Base-by-base conservation (phyloP, 1,139 yeast genomes). In the Hyphopichia khmerensis region DNA sequence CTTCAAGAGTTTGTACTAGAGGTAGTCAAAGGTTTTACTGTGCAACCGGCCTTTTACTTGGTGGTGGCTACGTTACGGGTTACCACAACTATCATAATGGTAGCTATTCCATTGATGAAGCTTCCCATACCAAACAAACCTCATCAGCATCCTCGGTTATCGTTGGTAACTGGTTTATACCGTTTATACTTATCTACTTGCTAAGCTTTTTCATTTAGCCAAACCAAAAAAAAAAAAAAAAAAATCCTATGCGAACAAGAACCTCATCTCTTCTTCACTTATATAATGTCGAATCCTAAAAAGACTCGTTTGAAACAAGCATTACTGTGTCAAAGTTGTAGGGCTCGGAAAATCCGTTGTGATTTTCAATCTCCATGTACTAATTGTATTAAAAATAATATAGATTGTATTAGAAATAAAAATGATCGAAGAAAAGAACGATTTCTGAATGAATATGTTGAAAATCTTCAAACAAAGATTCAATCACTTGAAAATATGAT, bases 361-460 rank as follows among this genome's bases (percentile, higher is more conserved):
- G 72, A 76, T 51, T 62, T 69, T 41, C 69, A 67, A 10, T 59
- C 56, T 39, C 85, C 85, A 0, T 80, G 86, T 50, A 60, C 69
- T 19, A 69, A 69, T 39, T 80, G 86, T 55, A 55, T 57, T 19
- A 69, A 68, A 44, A 62, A 71, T 5, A 65, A 67, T 3, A 63
- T 71, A 13, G 77, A 72, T 38, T 80, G 86, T 55, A 64, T 77
- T 26, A 70, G 71, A 35, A 69, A 74, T 14, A 67, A 69, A 7
- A 66, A 67, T 43, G 86, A 80, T 53, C 62, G 74, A 64, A 60
- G 86, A 38, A 79, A 77, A 51, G 75, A 71, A 46, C 60, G 84
- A 40, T 79, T 79, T 7, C 68, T 77, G 1, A 75, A 72, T 8
- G 67, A 69, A 36, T 79, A 80, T 49, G 83, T 79, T 17, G 52